Base-by-base conservation (phyloP, 2,329 filamentous ascomycete species). In the Teratosphaeria viscida region DNA sequence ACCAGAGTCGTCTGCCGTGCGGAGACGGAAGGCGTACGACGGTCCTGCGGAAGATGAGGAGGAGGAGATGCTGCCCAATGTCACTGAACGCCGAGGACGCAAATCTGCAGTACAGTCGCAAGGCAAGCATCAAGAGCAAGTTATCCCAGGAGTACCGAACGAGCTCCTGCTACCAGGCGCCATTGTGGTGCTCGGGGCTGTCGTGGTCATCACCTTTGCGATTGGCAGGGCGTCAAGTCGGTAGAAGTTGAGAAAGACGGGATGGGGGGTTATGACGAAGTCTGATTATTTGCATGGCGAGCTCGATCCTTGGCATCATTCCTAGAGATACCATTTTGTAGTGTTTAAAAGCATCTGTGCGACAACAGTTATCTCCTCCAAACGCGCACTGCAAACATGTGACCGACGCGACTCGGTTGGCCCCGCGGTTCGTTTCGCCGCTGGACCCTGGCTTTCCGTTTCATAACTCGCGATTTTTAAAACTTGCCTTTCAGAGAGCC, bases 171-270 rank as follows among this genome's bases (percentile, higher is more conserved):
- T 97, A 52, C 94, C 94, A 0, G 94, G 94, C 65, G 94, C 94
- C 23, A 92, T 99, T 72, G 91, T 94, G 60, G 92, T 92, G n/a
- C 77, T 99, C 70, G 94, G 92, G 10, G 90, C 95, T 52, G 92
- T 96, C 43, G 96, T 99, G 74, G 81, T 95, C 49, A 90, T 89
- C 65, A 92, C 97, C 11, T 99, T 99, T 77, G 86, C 91, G 52
- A 85, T 99, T 68, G 70, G 69, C 27, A 61, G 70, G 37, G 60
- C 63, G 7, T 70, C 68, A 23, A 71, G 69, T 60, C 55, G 55
- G 37, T 56, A 55, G 26, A 12, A 49, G n/a, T 23, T n/a, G 16
- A 49, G 19, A 49, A 23, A 4, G 6, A 3, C 5, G 19, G 19
- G 19, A 19, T 19, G 19, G 19, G 19, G 19, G 19, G 19, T 19